These are phyloP conservation scores for Sporothrix phasma DNA, from an alignment of 2,329 filamentous ascomycete genomes.

Conservation along the genomic window DNA sequence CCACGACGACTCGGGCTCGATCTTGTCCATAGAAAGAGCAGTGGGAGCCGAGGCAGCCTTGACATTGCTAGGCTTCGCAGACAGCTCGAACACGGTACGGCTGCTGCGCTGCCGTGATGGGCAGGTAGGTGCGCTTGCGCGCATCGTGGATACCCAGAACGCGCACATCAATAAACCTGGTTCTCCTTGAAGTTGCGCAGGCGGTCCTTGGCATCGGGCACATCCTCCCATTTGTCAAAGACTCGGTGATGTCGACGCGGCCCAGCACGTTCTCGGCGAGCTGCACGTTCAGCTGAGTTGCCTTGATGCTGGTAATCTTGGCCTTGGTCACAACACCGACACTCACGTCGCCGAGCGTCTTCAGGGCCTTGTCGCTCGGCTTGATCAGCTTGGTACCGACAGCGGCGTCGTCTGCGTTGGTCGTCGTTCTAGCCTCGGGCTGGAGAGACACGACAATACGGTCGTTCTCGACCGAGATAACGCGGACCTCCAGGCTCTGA, in stretches of 20 bases:
- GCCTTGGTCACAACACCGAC: conserved; percentile 68
- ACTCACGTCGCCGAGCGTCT: conserved; percentile 59
- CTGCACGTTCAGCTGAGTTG: conserved; percentile 85
- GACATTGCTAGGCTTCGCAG: conserved; percentile 62
- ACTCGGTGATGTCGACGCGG: conserved; percentile 88
- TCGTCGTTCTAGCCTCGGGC: conserved; percentile 33
- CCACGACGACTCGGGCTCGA: conserved; percentile 61
- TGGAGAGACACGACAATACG: conserved; percentile 53
- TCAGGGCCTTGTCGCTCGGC: conserved; percentile 52
- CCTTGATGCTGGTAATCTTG: conserved; percentile 72
- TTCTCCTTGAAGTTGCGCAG: conserved; percentile 64
- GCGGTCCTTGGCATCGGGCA: conserved; percentile 71
- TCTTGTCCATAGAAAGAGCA: conserved; percentile 58
- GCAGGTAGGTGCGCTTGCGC: conserved; percentile 80
- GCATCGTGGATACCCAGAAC: conserved; percentile 84
- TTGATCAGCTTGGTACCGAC: conserved; percentile 25
- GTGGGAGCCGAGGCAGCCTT: conserved; percentile 32
- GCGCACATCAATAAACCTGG: conserved; percentile 60
- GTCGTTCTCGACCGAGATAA: conserved; percentile 62
- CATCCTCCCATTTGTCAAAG: conserved; percentile 81
- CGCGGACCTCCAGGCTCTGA: conserved; percentile 63
- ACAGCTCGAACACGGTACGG: conserved; percentile 79
- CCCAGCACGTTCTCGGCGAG: conserved; percentile 81
- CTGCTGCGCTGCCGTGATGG: conserved; percentile 76
- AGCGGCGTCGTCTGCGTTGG: neutral